Base-by-base conservation (phyloP, 345 rosid genomes). In the Eucalyptus coolabah region DNA sequence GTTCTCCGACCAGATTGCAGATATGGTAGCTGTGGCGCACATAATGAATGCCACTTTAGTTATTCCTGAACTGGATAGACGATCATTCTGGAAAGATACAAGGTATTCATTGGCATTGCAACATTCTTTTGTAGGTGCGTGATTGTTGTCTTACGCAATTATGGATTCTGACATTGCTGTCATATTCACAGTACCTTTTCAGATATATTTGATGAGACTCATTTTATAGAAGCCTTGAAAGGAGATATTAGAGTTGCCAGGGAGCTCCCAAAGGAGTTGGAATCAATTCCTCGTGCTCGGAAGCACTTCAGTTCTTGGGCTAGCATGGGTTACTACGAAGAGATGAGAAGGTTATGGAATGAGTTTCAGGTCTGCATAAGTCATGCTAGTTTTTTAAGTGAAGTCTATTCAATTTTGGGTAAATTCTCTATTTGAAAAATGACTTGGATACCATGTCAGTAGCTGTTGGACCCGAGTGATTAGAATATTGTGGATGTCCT, bases 291-390 rank as follows among this genome's bases (percentile, higher is more conserved):
- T 90, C 95, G 95, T 85, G 99, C 98, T 7, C 92, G 98, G 92
- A 97, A 96, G 93, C 99, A 98, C 92, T 98, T 98, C 89, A 92
- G 95, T 87, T 95, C 98, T 30, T 98, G 99, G 99, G 89, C 98
- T 88, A 59, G 95, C 88, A 88, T 96, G 32, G 95, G 96, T 88
- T 98, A 98, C 93, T 98, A 97, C 86, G 94, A 96, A 94, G 98
- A 96, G 89, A 94, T 97, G 98, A 91, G 93, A 50, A 93, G 91
- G 56, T 90, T 96, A 63, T 97, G 97, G 97, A 93, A 93, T 90
- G 96, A 96, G 67, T 91, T 94, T 90, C 94, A 94, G 96, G 98
- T 95, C 81, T 86, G 32, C n/a, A 69, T 50, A 67, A 50, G 34
- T 83, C 72, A 34, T 88, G 42, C 24, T 34, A 69, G 32, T 80